Conservation (phyloP, 2,329 filamentous ascomycete species). For the Colletotrichum liriopes region DNA sequence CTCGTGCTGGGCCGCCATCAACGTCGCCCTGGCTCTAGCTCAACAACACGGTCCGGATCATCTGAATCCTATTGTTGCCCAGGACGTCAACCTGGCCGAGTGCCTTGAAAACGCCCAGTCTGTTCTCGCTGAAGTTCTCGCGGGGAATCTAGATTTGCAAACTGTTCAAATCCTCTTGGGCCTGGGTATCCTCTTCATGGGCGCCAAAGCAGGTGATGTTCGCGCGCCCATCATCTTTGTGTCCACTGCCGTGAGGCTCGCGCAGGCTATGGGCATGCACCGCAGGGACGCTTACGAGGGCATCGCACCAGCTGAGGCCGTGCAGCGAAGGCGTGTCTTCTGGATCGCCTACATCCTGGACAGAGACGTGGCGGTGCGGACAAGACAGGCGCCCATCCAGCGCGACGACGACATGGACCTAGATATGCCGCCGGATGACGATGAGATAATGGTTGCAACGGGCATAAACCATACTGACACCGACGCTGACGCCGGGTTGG, state of each 20-base stretch:
- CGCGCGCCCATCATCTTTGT: constrained; percentile 11
- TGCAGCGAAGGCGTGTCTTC: constrained; percentile 15
- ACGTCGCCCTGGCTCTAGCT: not conserved
- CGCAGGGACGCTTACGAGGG: not conserved
- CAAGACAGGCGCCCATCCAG: constrained; percentile 4
- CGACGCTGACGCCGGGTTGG: too few species aligned
- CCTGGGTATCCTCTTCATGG: constrained; percentile 9
- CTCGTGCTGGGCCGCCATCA: not conserved
- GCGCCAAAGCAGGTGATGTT: constrained; percentile 6
- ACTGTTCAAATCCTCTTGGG: constrained; percentile 7
- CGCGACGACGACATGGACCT: too few species aligned
- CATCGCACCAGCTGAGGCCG: not conserved
- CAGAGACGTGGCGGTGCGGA: not conserved
- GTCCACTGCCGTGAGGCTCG: constrained; percentile 4
- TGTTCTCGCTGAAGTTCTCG: not conserved
- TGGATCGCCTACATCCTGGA: constrained; percentile 16
- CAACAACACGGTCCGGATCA: not conserved
- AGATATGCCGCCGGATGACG: too few species aligned
- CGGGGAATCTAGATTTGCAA: constrained; percentile 2
- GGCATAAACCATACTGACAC: too few species aligned
- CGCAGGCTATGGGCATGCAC: constrained; percentile 14
- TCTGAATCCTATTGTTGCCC: not conserved
- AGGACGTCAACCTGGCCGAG: constrained; percentile 16
- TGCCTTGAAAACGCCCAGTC: constrained; percentile 16
- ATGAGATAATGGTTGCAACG: too few species aligned